Base-by-base conservation (phyloP, 78 protist species). In the Dictyostelium purpureum region DNA sequence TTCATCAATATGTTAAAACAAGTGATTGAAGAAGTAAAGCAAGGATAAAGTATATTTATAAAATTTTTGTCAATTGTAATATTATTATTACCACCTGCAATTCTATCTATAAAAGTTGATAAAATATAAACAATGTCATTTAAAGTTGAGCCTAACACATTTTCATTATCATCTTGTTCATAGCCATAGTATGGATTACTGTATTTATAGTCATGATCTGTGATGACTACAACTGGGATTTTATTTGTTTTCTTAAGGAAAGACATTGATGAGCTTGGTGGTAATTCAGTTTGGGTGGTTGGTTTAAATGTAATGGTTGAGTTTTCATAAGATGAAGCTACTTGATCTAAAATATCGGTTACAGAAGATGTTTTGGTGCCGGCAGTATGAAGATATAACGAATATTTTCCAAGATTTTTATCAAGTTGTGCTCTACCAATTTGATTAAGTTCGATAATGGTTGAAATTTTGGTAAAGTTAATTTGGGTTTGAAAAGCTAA, bases 211-310 rank as follows among this genome's bases (percentile, higher is more conserved):
- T 70, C 71, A 49, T 89, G 94, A 79, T 89, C 94, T 1, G 94
- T 80, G n/a, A 89, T 52, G 6, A 89, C n/a, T 2, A 78, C 54
- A 6, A 31, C 7, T n/a, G 38, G 56, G 33, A 89, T 89, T 52
- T 28, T 37, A 21, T 37, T 12, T 1, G 10, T 49, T 12, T 66
- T 26, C 33, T 79, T 79, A 3, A 89, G 21, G 35, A 78, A 89
- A 37, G 94, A 56, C 94, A 89, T 89, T 7, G 73, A 28, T 43
- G 94, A 89, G 6, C 79, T 67, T 66, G 94, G 94, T 33, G 94
- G 94, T 7, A 89, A 6, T 63, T 89, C 94, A 16, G 83, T 11
- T 45, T 16, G 37, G 3, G 56, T 77, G 5, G 94, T 35, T 0
- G 5, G 28, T 21, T 21, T 1, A 14, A 37, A 69, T 37, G 19